Evolutionary conservation across 805 yeast genomes (phyloP), one percentile per base, ranked within the genome.

Genomic region (Schizosaccharomyces octosporus): DNA sequence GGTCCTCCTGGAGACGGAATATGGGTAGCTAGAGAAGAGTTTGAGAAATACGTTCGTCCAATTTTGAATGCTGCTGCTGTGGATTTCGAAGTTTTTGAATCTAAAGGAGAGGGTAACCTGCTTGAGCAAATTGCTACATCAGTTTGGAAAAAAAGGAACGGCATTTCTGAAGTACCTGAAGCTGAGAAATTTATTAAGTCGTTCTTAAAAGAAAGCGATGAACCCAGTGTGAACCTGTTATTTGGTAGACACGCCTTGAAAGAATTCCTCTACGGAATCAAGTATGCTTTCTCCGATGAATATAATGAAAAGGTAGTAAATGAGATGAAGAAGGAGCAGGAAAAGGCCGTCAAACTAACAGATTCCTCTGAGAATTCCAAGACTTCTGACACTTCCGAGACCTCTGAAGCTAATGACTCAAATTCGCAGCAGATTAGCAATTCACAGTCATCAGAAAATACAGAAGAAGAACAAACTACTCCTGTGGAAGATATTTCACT

Each of bases 1-100:
- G 98, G 98, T n/a, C 97, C 97, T 7, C 97, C 98, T 24, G 85
- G 86, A 67, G 97, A 90, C 69, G 86, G 81, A 66, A 72, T 90
- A 59, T 93, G 83, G 54, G 83, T 81, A 62, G 81, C 90, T 11
- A 68, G 85, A 71, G 79, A 78, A 64, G 78, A 85, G 61, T 87
- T 89, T 76, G 79, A 87, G 65, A 80, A 82, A 61, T 88, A 79
- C 68, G 78, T 87, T 65, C 90, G 90, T 72, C 98, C 98, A 0
- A 76, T 89, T 2, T 73, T 90, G 65, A 85, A 84, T 65, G 78
- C 95, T 3, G 84, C 87, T 6, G 95, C 95, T 3, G 72, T 89
- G 29, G 97, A 90, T 71, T 88, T 78, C 67, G 93, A 87, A 62
- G 71, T 93, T 11, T 76, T 77, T 67, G 81, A 85, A 17, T 95